Percentiles rank a stretch among this genome's conserved stretches.
Conservation (phyloP, 345 rosid genomes). For the Citrus glauca region DNA sequence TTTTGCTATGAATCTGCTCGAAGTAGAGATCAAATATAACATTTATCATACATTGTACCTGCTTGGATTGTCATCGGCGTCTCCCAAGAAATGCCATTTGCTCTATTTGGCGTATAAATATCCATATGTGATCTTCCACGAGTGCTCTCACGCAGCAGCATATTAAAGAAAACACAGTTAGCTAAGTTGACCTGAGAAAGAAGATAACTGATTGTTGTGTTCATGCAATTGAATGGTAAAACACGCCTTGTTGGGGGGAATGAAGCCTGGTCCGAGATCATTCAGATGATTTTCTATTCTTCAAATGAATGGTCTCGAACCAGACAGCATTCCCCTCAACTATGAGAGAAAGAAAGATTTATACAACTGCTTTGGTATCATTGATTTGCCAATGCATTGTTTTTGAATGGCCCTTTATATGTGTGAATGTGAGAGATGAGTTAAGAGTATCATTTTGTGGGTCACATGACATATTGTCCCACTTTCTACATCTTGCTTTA, state of each 20-base stretch:
- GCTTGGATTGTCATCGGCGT: conserved; percentile 8
- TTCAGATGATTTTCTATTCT: conserved; percentile 8
- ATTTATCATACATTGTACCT: neutral
- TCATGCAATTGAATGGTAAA: neutral
- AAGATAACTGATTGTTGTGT: neutral
- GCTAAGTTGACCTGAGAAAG: neutral
- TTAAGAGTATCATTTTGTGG: conserved; percentile 12
- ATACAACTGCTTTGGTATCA: conserved; percentile 12
- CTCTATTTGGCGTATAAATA: neutral
- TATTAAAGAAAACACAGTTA: neutral
- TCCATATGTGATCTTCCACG: neutral
- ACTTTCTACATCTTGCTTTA: conserved; percentile 32
- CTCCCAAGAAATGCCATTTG: neutral
- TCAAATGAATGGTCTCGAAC: conserved; percentile 50
- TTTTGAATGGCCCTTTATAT: conserved; percentile 28
- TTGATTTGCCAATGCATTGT: conserved; percentile 44
- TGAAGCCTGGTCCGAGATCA: conserved; percentile 71
- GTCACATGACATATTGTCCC: conserved; percentile 27
- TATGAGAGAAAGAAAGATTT: neutral
- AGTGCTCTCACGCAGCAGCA: neutral
- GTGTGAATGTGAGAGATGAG: conserved; percentile 29
- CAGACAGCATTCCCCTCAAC: conserved; percentile 69
- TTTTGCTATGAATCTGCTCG: neutral
- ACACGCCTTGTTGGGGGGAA: conserved; percentile 7
- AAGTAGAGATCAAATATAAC: neutral